A percentile compares a stretch with the other conserved stretches of the same genome.
Evolutionary conservation across 768 basidiomycete genomes (phyloP).

Genomic region (Mycena haematopus): DNA sequence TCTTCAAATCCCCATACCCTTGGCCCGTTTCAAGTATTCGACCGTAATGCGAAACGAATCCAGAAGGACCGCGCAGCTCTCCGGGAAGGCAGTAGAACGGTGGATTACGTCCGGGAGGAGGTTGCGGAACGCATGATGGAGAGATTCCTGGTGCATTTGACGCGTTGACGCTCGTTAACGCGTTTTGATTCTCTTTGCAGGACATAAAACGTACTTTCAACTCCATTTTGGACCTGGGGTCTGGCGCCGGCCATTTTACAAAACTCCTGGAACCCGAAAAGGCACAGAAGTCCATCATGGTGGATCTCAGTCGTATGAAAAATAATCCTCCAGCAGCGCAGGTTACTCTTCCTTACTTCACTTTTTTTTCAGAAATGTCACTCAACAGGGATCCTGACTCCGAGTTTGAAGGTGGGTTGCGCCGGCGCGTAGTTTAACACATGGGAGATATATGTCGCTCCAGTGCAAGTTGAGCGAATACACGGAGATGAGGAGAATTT

Average conservation of each 20-base stretch:
- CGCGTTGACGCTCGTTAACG: slow-evolving; percentile 12
- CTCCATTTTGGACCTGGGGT: slow-evolving; percentile 84
- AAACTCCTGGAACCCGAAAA: slow-evolving; percentile 76
- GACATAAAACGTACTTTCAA: slow-evolving; percentile 89
- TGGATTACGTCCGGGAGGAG: slow-evolving; percentile 92
- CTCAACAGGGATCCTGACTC: slow-evolving; percentile 79
- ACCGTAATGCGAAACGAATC: slow-evolving; percentile 74
- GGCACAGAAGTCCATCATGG: slow-evolving; percentile 77
- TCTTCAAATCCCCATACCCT: slow-evolving; percentile 51
- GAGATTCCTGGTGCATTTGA: slow-evolving; percentile 70
- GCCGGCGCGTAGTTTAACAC: slow-evolving; percentile 9
- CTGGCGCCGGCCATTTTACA: slow-evolving; percentile 92
- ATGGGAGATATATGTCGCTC: slow-evolving; percentile 18
- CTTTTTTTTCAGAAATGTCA: slow-evolving; percentile 57
- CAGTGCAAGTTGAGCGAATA: slow-evolving; percentile 81
- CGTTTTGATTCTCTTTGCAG: slow-evolving; percentile 47
- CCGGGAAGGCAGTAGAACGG: slow-evolving; percentile 69
- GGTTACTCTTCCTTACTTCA: not conserved
- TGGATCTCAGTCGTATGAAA: slow-evolving; percentile 87
- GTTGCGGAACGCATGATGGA: slow-evolving; percentile 92
- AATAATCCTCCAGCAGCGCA: not conserved
- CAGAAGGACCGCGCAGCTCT: slow-evolving; percentile 80
- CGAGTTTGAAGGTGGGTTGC: slow-evolving; percentile 76
- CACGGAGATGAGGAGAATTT: slow-evolving; percentile 87
- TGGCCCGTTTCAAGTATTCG: slow-evolving; percentile 85